Evolutionary conservation across 2,329 filamentous ascomycete species (phyloP), one percentile per base, ranked within the genome.

Genomic region (Teratosphaeria pseudoeucalypti): DNA sequence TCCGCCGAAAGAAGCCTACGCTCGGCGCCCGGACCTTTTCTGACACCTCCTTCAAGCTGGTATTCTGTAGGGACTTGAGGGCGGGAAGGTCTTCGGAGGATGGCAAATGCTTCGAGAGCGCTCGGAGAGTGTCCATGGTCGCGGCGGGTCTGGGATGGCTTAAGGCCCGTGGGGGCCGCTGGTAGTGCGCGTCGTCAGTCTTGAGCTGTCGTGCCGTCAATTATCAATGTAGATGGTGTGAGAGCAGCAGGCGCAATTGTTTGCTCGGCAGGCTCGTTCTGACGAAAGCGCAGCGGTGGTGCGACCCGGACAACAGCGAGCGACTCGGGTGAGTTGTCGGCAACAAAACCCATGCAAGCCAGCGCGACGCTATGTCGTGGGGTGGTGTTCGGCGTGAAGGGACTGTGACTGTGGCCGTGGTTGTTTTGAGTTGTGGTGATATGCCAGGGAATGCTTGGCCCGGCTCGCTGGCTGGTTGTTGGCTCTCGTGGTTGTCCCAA

Each of bases 1-100:
- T 89, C 71, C 90, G 84, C 67, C 86, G 82, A 74, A 97, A 89
- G 75, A 96, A 95, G 63, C 88, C 87, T 69, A 95, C 79, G 68
- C 79, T 79, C 19, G 82, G 77, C 7, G 75, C 69, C 53, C 53
- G 53, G 16, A 54, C 53, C 27, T 37, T 32, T 9, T 32, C 53
- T 32, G 53, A 32, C 16, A 54, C n/a, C 7, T 54, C 53, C 27
- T 32, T 37, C 6, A 74, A 58, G 52, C 67, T 69, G 37, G 65
- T 63, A 59, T 68, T 62, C 56, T 69, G 67, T 7, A 77, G 62
- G 57, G 75, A 72, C 61, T 79, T 76, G 54, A 78, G 68, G 55
- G 75, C 76, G 34, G 78, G 75, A 34, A 77, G 64, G 58, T 70
- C 69, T 59, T 76, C 72, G 47, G 77, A 67, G 34, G 76, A 74